Percentiles rank a stretch among this genome's conserved stretches.
These are phyloP conservation scores for Penicillium crystallinum DNA, from an alignment of 495 filamentous ascomycete species.

Conservation along the genomic window DNA sequence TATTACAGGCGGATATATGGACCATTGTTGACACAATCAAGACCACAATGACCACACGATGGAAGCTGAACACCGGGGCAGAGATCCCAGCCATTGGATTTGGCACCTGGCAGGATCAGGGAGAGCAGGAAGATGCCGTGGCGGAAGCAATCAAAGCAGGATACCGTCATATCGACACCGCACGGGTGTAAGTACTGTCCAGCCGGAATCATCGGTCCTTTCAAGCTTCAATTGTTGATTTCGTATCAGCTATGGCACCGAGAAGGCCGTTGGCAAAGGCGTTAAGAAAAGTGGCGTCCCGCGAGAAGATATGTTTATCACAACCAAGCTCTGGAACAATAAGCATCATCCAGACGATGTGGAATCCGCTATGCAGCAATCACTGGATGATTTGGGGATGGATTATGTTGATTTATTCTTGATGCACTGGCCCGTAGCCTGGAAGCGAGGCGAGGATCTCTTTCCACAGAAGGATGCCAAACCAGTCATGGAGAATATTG, in stretches of 20 bases:
- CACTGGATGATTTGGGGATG: conserved; percentile 54
- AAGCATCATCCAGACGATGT: conserved; percentile 62
- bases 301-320: conserved; percentile 61
- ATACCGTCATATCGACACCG: conserved; percentile 60
- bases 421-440: conserved; percentile 64
- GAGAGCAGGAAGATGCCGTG: conserved; percentile 43
- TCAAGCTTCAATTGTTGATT: neutral
- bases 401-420: conserved; percentile 68
- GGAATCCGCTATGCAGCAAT: conserved; percentile 51
- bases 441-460: conserved; percentile 33
- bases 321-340: conserved; percentile 66
- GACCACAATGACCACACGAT: conserved; percentile 21
- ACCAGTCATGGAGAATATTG: conserved; percentile 36
- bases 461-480: conserved; percentile 47
- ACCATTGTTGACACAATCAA: neutral
- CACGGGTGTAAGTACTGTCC: conserved; percentile 37
- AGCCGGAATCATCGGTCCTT: neutral
- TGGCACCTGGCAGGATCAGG: conserved; percentile 48
- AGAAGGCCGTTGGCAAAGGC: conserved; percentile 49
- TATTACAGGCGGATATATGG: neutral
- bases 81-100: conserved; percentile 45
- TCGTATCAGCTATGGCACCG: conserved; percentile 42
- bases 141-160: conserved; percentile 48
- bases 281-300: conserved; percentile 52
- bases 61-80: conserved; percentile 47